Evolutionary conservation across 2,329 filamentous ascomycete genomes (phyloP), one percentile per base, ranked within the genome.

Genomic region (Trichoderma cornu-damae): DNA sequence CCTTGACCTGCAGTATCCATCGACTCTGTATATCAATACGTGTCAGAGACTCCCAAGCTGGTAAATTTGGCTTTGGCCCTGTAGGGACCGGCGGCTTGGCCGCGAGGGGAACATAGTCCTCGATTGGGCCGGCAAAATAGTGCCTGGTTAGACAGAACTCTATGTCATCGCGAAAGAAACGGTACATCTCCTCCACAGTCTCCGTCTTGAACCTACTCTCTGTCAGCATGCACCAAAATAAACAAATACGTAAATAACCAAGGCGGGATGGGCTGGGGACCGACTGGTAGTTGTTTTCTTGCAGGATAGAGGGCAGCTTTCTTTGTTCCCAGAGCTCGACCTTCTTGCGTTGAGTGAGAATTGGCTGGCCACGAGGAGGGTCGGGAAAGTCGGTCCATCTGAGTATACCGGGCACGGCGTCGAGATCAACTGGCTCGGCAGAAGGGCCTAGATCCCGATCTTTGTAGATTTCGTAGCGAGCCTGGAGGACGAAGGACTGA

Each of bases 331-430:
- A 75, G n/a, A 84, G 77, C 62, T 84, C 81, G 6, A 83, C 72
- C 67, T 78, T 79, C 64, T 80, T 82, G 37, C 81, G 74, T 65
- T 82, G 77, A 8, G 74, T 79, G 32, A 82, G 67, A 48, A 72
- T 32, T 9, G 77, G 73, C n/a, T 74, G 71, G 11, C 72, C 73
- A 22, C 73, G 73, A 1, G 76, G 72, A 14, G 82, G 82, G 60
- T 86, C 83, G 1, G 84, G 83, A 43, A 85, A 74, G 61, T 86
- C 83, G 5, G 73, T 78, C 81, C 82, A 87, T 43, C 78, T 72
- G 58, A 86, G 66, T 3, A 78, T 75, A 16, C 80, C 81, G 0
- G 71, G 70, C 0, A 70, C 66, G 5, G 69, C 63, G 59, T 80
- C 75, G 38, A 79, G 72, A 37, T 78, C 72, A 57, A 67, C 63